Conservation (phyloP, 2,329 filamentous ascomycete genomes). For the Pseudocercospora macadamiae region DNA sequence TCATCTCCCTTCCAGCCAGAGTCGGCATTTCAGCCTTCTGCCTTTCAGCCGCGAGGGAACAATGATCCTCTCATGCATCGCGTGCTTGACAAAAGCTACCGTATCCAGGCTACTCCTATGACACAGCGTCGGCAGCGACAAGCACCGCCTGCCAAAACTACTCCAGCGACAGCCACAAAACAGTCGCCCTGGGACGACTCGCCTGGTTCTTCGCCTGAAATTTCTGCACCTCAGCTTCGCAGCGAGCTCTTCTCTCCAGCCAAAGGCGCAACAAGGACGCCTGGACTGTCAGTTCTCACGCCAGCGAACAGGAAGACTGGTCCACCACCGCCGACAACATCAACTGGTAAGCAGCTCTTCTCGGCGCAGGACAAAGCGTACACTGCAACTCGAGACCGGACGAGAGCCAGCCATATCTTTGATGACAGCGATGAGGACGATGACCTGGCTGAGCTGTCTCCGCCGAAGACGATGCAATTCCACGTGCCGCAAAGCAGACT, state of each 20-base stretch:
- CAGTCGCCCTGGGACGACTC: slow-evolving; percentile 46
- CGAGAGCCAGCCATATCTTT: slow-evolving; percentile 31
- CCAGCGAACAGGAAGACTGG: slow-evolving; percentile 49
- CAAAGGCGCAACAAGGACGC: slow-evolving; percentile 63
- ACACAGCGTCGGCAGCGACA: slow-evolving; percentile 32
- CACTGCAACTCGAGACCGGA: slow-evolving; percentile 27
- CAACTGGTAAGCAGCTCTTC: slow-evolving; percentile 41
- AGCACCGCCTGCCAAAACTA: slow-evolving; percentile 29
- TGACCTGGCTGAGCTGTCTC: slow-evolving; percentile 60
- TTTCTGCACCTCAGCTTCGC: slow-evolving; percentile 78
- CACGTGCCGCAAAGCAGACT: slow-evolving; percentile 75
- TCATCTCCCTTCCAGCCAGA: slow-evolving; percentile 58
- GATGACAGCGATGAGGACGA: slow-evolving; percentile 58
- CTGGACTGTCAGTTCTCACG: slow-evolving; percentile 81
- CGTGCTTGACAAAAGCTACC: slow-evolving; percentile 93
- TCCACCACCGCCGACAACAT: slow-evolving; percentile 32
- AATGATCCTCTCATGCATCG: slow-evolving; percentile 84
- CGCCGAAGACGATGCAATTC: slow-evolving; percentile 92
- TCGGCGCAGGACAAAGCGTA: slow-evolving; percentile 36
- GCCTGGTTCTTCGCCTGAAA: slow-evolving; percentile 63
- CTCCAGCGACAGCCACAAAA: slow-evolving; percentile 43
- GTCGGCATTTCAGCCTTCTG: slow-evolving; percentile 42
- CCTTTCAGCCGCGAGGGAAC: slow-evolving; percentile 40
- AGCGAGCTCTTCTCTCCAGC: slow-evolving; percentile 71
- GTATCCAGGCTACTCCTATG: slow-evolving; percentile 88